These are phyloP conservation scores for Boletellus ananiceps DNA, from an alignment of 768 basidiomycete genomes.

Conservation along the genomic window DNA sequence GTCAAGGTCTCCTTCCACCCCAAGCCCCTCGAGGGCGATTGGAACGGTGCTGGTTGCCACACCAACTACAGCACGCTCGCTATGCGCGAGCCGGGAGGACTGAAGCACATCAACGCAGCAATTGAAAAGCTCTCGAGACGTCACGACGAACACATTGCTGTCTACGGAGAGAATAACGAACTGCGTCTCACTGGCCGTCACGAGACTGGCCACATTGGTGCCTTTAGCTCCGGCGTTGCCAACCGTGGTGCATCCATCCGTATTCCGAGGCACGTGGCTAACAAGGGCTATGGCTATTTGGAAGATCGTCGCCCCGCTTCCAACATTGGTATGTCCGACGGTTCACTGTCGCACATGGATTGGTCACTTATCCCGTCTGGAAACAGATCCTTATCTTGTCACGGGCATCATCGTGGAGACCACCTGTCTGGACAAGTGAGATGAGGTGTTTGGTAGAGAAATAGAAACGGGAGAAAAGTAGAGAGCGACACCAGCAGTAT, in stretches of 20 bases:
- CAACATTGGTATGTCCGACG: conserved; percentile 76
- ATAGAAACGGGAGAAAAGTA: conserved; percentile 1
- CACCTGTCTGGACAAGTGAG: conserved; percentile 64
- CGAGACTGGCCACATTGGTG: conserved; percentile 92
- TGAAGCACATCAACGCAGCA: conserved; percentile 85
- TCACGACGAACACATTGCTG: conserved; percentile 94
- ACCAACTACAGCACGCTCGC: conserved; percentile 94
- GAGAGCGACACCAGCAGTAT: conserved; percentile 19
- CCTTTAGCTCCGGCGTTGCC: conserved; percentile 93
- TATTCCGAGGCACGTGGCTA: conserved; percentile 89
- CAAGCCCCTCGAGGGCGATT: conserved; percentile 94
- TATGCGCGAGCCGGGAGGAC: conserved; percentile 93
- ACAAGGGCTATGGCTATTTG: conserved; percentile 91
- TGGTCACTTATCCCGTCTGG: conserved; percentile 5
- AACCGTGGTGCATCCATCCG: conserved; percentile 97
- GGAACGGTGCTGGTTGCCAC: conserved; percentile 99
- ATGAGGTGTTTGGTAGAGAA: conserved; percentile 8
- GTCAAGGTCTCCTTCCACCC: conserved; percentile 99
- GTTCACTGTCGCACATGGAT: neutral
- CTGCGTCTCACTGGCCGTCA: conserved; percentile 92
- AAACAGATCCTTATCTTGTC: conserved; percentile 88
- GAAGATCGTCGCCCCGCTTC: conserved; percentile 97
- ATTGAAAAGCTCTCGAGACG: conserved; percentile 90
- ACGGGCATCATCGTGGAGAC: conserved; percentile 88
- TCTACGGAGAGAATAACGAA: conserved; percentile 98